These are phyloP conservation scores for Phanerochaete carnosa DNA, from an alignment of 768 basidiomycete species.

Conservation along the genomic window DNA sequence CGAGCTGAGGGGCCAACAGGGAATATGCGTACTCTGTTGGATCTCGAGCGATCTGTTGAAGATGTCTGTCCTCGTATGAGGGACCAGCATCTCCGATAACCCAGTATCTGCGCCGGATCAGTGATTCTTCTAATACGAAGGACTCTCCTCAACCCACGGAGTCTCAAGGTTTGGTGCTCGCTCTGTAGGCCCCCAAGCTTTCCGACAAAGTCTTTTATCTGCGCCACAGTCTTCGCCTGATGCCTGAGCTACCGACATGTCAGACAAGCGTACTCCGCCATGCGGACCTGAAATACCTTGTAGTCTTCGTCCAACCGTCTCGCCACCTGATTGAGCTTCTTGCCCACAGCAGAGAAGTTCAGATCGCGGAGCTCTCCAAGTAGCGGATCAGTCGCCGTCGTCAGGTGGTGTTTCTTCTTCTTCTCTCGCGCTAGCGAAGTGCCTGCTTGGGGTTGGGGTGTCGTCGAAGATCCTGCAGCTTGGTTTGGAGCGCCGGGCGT, in stretches of 20 bases:
- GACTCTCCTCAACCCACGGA: conserved; percentile 61
- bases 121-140: neutral
- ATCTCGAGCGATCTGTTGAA: conserved; percentile 94
- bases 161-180: conserved; percentile 83
- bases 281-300: conserved; percentile 48
- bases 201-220: conserved; percentile 93
- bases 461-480: conserved; percentile 32
- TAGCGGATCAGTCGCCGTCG: conserved; percentile 74
- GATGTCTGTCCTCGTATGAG: conserved; percentile 77
- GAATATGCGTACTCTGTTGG: conserved; percentile 74
- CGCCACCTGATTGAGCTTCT: conserved; percentile 76
- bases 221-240: conserved; percentile 86
- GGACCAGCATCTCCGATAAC: conserved; percentile 87
- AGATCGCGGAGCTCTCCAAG: conserved; percentile 82
- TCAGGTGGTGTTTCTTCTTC: conserved; percentile 87
- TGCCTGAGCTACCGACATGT: conserved; percentile 57
- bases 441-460: conserved; percentile 39
- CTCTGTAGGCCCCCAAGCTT: conserved; percentile 89
- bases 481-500: conserved; percentile 41
- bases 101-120: conserved; percentile 68
- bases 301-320: conserved; percentile 88
- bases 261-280: neutral
- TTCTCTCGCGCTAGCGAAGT: conserved; percentile 66
- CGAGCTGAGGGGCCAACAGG: neutral
- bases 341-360: conserved; percentile 90